A percentile compares a stretch with the other conserved stretches of the same genome.
These are phyloP conservation scores for Suillus occidentalis DNA, from an alignment of 768 basidiomycete genomes.

Conservation along the genomic window DNA sequence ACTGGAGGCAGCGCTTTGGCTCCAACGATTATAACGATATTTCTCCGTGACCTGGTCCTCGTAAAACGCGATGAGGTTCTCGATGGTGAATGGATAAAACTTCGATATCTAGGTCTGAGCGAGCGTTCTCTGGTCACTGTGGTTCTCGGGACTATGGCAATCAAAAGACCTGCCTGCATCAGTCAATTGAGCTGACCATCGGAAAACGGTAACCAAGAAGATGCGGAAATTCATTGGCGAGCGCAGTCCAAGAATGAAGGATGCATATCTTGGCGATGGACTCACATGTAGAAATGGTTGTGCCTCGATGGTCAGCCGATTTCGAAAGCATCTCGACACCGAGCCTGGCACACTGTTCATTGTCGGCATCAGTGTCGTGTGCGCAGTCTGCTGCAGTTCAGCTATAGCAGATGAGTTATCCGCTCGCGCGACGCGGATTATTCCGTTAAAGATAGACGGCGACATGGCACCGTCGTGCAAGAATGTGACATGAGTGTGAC, in stretches of 20 bases:
- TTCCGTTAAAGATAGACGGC: background rate
- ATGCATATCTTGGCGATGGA: background rate
- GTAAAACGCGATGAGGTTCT: background rate
- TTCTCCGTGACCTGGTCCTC: background rate
- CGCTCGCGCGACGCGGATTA: background rate
- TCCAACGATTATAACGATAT: background rate
- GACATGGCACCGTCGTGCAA: background rate
- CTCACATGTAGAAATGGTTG: background rate
- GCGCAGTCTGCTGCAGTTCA: background rate
- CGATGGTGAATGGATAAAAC: background rate
- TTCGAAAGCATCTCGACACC: too few relatives aligned
- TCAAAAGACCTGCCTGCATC: background rate
- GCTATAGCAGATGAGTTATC: background rate
- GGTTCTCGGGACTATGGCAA: background rate
- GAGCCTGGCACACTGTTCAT: background rate
- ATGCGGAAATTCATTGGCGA: constrained; percentile 1
- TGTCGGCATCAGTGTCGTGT: background rate
- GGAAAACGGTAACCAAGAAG: background rate
- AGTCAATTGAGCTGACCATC: background rate
- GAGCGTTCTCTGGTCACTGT: background rate
- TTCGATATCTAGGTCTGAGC: background rate
- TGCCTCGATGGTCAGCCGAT: background rate
- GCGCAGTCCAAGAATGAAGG: background rate
- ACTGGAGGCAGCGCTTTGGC: background rate
- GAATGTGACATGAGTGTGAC: background rate